phyloP scores from a whole-genome alignment of 2,329 filamentous ascomycete genomes.

The Polychaeton citri region DNA sequence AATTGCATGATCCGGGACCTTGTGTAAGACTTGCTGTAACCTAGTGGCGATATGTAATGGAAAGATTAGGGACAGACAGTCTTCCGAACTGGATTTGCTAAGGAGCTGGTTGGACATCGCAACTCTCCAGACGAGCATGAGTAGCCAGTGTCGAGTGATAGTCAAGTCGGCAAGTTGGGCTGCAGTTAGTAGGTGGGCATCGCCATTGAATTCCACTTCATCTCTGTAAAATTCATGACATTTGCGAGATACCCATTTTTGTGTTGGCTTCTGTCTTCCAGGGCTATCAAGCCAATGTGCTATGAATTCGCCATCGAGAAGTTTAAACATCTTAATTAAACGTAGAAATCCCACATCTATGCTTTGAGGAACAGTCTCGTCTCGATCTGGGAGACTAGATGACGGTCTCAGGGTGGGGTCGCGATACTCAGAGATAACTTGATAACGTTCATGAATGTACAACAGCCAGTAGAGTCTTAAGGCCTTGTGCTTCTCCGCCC shows the following conservation, averaged over 20 bases:
- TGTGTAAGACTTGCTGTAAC: conserved; percentile 28
- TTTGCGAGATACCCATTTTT: neutral
- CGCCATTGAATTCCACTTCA: neutral
- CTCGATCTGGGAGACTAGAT: conserved; percentile 25
- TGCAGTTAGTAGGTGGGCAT: conserved; percentile 19
- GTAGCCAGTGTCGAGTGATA: conserved; percentile 37
- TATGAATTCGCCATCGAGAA: conserved; percentile 33
- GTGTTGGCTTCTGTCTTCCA: conserved; percentile 1
- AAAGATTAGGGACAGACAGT: conserved; percentile 28
- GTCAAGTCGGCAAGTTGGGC: conserved; percentile 38
- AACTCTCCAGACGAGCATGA: conserved; percentile 36
- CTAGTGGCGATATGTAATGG: conserved; percentile 32
- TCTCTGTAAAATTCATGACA: neutral
- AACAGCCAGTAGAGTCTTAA: conserved; percentile 43
- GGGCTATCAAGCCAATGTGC: conserved; percentile 31
- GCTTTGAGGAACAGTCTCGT: conserved; percentile 24
- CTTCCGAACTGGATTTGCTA: conserved; percentile 2
- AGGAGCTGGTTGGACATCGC: conserved; percentile 25
- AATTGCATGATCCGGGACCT: conserved; percentile 33
- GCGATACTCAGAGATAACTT: conserved; percentile 39
- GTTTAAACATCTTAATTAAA: conserved; percentile 31
- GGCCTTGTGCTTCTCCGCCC: conserved; percentile 27
- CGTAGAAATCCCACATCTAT: conserved; percentile 32
- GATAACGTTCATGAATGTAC: conserved; percentile 44
- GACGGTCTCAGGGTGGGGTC: conserved; percentile 28